Conservation (phyloP, 345 rosid species). For the Acer campestre region DNA sequence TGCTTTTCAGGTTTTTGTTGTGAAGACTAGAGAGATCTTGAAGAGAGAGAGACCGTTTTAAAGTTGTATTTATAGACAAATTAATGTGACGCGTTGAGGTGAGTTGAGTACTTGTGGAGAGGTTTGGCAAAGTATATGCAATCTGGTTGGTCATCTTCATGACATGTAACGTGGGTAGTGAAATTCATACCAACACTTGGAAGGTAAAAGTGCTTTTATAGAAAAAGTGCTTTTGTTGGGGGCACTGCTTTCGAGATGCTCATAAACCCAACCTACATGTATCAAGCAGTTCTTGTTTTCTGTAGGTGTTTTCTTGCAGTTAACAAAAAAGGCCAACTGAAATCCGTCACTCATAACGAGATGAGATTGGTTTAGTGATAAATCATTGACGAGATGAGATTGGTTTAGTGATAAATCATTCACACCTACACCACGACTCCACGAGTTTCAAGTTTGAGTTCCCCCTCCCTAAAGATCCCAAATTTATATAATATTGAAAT, state of each 20-base stretch:
- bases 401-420: too few relatives aligned
- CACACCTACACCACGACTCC: too few relatives aligned
- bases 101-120: too few relatives aligned
- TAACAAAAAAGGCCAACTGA: neutral
- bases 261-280: slow-evolving; percentile 9
- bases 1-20: neutral
- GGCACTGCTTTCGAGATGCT: slow-evolving; percentile 26
- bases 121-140: slow-evolving; percentile 11
- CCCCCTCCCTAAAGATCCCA: too few relatives aligned
- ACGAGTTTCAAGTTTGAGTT: too few relatives aligned
- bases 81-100: too few relatives aligned
- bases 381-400: too few relatives aligned
- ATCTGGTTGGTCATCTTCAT: slow-evolving; percentile 31
- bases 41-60: neutral
- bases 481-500: too few relatives aligned
- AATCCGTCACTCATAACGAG: neutral
- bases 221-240: neutral
- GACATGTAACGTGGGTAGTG: slow-evolving; percentile 22
- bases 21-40: neutral
- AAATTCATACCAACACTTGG: slow-evolving; percentile 3
- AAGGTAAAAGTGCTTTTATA: neutral
- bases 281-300: neutral
- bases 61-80: slow-evolving; percentile 4
- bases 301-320: neutral
- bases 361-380: too few relatives aligned